Percentiles rank a stretch among this genome's conserved stretches.
These are phyloP conservation scores for Fraxinus dipetala DNA, from an alignment of 305 asterid species.

Conservation along the genomic window DNA sequence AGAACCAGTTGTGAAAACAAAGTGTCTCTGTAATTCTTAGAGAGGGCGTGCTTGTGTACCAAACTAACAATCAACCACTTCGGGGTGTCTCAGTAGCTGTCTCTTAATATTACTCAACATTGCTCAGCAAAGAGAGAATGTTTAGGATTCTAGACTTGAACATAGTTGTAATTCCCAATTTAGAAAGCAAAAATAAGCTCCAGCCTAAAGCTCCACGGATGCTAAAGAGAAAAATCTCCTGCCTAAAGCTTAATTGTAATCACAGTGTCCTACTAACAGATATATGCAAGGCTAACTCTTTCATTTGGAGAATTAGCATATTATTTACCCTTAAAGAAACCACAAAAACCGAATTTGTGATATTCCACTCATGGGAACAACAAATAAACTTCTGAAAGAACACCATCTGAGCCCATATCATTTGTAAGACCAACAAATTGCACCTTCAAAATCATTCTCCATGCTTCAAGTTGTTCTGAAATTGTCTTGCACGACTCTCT, in stretches of 20 bases:
- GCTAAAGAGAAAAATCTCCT: neutral
- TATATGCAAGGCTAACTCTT: neutral
- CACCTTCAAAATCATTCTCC: conserved; percentile 4
- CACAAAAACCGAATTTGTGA: neutral
- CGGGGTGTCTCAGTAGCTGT: too few relatives aligned
- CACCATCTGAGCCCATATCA: neutral
- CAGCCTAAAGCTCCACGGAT: neutral
- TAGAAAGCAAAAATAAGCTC: conserved; percentile 2
- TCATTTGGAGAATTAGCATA: neutral
- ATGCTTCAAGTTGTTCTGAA: conserved; percentile 2
- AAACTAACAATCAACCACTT: too few relatives aligned
- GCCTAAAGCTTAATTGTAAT: neutral
- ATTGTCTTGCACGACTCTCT: conserved; percentile 1
- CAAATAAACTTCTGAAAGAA: conserved; percentile 5
- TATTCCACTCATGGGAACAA: neutral
- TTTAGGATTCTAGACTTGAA: too few relatives aligned
- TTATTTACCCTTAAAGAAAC: conserved; percentile 9
- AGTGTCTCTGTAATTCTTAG: neutral
- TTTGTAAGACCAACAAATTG: neutral
- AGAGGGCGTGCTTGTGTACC: too few relatives aligned
- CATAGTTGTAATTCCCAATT: too few relatives aligned
- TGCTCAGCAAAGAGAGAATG: neutral
- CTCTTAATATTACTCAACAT: neutral
- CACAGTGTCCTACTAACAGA: neutral
- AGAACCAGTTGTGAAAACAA: neutral